Percentiles rank a stretch among this genome's conserved stretches.
phyloP scores from a whole-genome alignment of 768 basidiomycete species.

The Pseudohyphozyma bogoriensis region DNA sequence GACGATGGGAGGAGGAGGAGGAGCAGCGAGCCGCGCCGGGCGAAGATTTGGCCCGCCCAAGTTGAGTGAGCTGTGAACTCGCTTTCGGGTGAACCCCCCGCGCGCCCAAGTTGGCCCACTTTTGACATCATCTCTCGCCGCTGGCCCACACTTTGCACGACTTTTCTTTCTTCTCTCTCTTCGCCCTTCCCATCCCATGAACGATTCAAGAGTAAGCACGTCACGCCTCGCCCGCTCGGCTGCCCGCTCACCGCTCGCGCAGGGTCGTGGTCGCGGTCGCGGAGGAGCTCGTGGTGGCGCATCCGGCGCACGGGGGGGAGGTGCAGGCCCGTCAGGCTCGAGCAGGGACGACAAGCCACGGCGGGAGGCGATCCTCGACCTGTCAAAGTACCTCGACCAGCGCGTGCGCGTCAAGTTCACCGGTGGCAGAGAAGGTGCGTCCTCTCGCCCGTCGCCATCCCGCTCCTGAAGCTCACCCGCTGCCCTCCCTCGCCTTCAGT shows the following conservation, averaged over 20 bases:
- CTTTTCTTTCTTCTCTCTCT: too few relatives aligned
- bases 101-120: too few relatives aligned
- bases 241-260: not conserved
- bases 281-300: constrained; percentile 43
- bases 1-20: not conserved
- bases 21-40: not conserved
- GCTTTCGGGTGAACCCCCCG: too few relatives aligned
- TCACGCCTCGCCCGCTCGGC: too few relatives aligned
- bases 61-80: not conserved
- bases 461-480: not conserved
- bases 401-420: constrained; percentile 91
- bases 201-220: not conserved
- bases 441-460: not conserved
- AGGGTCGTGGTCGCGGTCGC: constrained; percentile 40
- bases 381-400: constrained; percentile 86
- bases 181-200: not conserved
- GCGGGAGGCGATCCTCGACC: constrained; percentile 88
- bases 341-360: constrained; percentile 55
- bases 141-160: too few relatives aligned
- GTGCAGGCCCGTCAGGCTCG: constrained; percentile 37
- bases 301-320: constrained; percentile 42
- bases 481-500: constrained; percentile 45
- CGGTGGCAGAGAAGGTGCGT: constrained; percentile 65
- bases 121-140: too few relatives aligned
- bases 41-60: too few relatives aligned